Conservation (phyloP, 192 early-diverging fungal species). For the Podila horticola region DNA sequence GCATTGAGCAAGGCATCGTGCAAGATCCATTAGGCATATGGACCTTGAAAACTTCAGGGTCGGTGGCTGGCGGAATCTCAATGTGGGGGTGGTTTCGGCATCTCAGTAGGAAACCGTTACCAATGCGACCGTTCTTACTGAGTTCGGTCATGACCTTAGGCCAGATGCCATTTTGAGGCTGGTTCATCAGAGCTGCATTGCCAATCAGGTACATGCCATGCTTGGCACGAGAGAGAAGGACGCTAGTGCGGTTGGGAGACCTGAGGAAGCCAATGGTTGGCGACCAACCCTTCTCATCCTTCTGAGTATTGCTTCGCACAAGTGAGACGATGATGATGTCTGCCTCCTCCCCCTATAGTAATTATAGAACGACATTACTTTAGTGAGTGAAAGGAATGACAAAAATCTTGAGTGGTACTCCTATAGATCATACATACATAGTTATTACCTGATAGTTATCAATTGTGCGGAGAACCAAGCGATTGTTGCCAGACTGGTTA, state of each 20-base stretch:
- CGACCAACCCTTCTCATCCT: slow-evolving; percentile 1
- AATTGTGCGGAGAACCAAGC: slow-evolving; percentile 51
- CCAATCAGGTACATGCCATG: slow-evolving; percentile 71
- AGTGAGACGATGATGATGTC: slow-evolving; percentile 56
- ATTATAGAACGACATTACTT: neutral
- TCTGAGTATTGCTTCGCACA: slow-evolving; percentile 39
- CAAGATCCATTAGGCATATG: slow-evolving; percentile 66
- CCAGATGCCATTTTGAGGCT: slow-evolving; percentile 51
- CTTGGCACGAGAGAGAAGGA: slow-evolving; percentile 63
- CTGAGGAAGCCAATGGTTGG: slow-evolving; percentile 63
- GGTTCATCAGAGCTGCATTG: slow-evolving; percentile 48
- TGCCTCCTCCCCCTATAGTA: slow-evolving; percentile 45
- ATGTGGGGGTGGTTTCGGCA: slow-evolving; percentile 56
- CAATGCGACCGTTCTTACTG: slow-evolving; percentile 31
- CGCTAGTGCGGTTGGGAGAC: slow-evolving; percentile 64
- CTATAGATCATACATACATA: too few relatives aligned
- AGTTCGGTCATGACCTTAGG: slow-evolving; percentile 49
- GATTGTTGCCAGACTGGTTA: too few relatives aligned
- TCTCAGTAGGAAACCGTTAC: slow-evolving; percentile 54
- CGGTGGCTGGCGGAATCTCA: slow-evolving; percentile 27
- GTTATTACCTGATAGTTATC: slow-evolving; percentile 56
- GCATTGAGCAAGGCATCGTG: slow-evolving; percentile 37
- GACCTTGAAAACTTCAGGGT: slow-evolving; percentile 23
- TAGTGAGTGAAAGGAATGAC: too few relatives aligned
- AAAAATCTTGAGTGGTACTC: too few relatives aligned